phyloP scores from a whole-genome alignment of 306 rosid genomes.

The barrel medic (Medicago truncatula) region MtrunA17r5.0-ANR NC_053045.1:60113501-60114000 shows the following conservation, averaged over 20 bases:
- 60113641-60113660: neutral
- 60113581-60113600: no score
- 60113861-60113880: slow-evolving; percentile 58
- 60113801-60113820: slow-evolving; percentile 40
- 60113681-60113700: neutral
- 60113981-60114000: slow-evolving; percentile 70
- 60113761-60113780: slow-evolving; percentile 40
- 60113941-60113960: slow-evolving; percentile 65
- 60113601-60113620: neutral
- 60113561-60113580: no score
- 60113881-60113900: slow-evolving; percentile 57
- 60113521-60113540: no score
- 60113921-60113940: slow-evolving; percentile 70
- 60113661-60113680: neutral
- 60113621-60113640: no score
- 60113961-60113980: slow-evolving; percentile 64
- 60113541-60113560: no score
- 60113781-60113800: neutral
- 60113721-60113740: slow-evolving; percentile 63
- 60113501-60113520: no score
- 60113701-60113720: slow-evolving; percentile 16
- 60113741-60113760: slow-evolving; percentile 63
- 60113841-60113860: slow-evolving; percentile 8
- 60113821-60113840: slow-evolving; percentile 47
- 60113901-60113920: slow-evolving; percentile 67